Evolutionary conservation across 2,329 filamentous ascomycete genomes (phyloP), one percentile per base, ranked within the genome.

Genomic region (Dactylellina haptotyla): DNA sequence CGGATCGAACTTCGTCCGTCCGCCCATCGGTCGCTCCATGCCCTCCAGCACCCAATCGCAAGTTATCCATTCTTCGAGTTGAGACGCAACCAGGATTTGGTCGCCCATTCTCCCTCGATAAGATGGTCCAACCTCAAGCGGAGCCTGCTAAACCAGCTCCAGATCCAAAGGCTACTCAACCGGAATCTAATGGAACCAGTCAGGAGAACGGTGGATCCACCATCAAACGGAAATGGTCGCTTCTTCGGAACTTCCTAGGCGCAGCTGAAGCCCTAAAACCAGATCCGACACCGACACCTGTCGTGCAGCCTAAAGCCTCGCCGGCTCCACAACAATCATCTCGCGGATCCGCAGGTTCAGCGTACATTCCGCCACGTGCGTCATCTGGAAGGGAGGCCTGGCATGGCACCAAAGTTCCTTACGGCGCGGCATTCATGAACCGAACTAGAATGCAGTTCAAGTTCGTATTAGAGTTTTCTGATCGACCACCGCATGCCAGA

Each of bases 51-150:
- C 92, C 93, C 1, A 90, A 91, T 50, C 91, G 94, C 78, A 87
- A 91, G 74, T 91, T 97, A 73, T 87, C 96, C 81, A 97, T 97
- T 77, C 90, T 97, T 76, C 89, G 92, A 66, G 93, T 91, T 75
- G 93, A 97, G 79, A 87, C 85, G 75, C 84, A 85, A 66, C 79
- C 86, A 50, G 82, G 84, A 32, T 83, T 72, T 25, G 67, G 67
- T 14, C 67, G 67, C 12, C 67, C 67, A 3, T 72, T 72, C 41
- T 72, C 67, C 2, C 46, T 72, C 3, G 67, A 72, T 28, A 72
- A 72, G 45, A 72, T 72, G 59, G 32, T 64, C 6, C 59, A 59
- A 14, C 20, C 57, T 3, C 59, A 53, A n/a, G 28, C 53, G 18
- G 67, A 65, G 12, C 43, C 56, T 28, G 45, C 28, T 10, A 64